Conservation (phyloP, 768 basidiomycete species). For the Tremella fuciformis region DNA sequence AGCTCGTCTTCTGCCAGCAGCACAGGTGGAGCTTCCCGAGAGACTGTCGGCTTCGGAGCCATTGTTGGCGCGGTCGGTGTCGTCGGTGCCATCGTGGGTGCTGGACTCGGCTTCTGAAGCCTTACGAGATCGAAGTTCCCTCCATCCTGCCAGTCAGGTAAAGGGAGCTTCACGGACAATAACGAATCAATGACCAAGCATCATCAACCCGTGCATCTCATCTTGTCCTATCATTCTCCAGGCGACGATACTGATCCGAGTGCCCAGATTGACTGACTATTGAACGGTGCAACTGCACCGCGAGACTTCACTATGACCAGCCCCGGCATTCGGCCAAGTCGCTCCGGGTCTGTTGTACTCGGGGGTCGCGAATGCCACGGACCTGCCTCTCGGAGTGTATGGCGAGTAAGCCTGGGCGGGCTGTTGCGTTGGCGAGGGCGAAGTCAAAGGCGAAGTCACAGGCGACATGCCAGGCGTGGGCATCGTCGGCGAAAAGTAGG, state of each 20-base stretch:
- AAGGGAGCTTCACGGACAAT: constrained; percentile 3
- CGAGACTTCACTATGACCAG: no score
- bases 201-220: constrained; percentile 4
- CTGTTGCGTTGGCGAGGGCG: background rate
- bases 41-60: constrained; percentile 2
- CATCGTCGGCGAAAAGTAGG: background rate
- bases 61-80: constrained; percentile 2
- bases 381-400: no score
- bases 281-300: no score
- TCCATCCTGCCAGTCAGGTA: background rate
- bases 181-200: background rate
- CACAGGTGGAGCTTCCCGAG: constrained; percentile 16
- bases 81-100: constrained; percentile 7
- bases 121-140: background rate
- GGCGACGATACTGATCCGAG: no score
- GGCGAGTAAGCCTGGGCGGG: no score
- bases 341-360: no score
- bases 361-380: no score
- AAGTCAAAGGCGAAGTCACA: background rate
- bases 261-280: no score
- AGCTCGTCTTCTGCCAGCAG: constrained; percentile 28
- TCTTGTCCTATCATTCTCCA: no score
- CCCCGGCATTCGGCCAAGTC: no score
- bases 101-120: constrained; percentile 5
- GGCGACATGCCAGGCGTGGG: background rate